Percentiles rank a stretch among this genome's conserved stretches.
Conservation (phyloP, 2,329 filamentous ascomycete species). For the Fusarium tuaranense region DNA sequence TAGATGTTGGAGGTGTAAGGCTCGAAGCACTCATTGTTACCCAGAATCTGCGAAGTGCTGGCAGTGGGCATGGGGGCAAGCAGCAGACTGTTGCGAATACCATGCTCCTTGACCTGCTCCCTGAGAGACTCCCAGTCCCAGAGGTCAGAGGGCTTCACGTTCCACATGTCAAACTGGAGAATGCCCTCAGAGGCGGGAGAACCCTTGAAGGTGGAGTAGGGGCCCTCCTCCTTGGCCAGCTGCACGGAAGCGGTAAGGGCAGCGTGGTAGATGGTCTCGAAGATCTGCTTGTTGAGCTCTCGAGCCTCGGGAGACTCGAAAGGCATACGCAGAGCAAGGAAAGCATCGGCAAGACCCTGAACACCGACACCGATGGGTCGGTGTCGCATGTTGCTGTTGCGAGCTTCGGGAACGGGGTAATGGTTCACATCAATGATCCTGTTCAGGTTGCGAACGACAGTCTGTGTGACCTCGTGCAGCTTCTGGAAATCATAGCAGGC, state of each 20-base stretch:
- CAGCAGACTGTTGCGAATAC: constrained; percentile 94
- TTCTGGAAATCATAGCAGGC: constrained; percentile 95
- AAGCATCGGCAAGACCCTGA: constrained; percentile 96
- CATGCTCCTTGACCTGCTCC: constrained; percentile 90
- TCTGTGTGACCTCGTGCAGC: constrained; percentile 92
- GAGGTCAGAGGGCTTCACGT: constrained; percentile 89
- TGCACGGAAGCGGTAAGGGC: constrained; percentile 90
- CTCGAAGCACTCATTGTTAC: constrained; percentile 99
- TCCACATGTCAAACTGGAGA: constrained; percentile 99
- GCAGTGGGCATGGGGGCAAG: constrained; percentile 98
- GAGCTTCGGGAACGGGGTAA: constrained; percentile 95
- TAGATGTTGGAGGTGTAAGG: constrained; percentile 99
- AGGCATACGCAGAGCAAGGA: constrained; percentile 94
- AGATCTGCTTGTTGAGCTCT: constrained; percentile 97
- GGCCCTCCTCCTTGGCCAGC: constrained; percentile 83
- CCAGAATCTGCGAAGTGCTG: constrained; percentile 95
- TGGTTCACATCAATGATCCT: constrained; percentile 98
- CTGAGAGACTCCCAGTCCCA: constrained; percentile 97
- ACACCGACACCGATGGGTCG: constrained; percentile 96
- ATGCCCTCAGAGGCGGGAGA: constrained; percentile 95
- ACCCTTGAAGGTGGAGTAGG: constrained; percentile 92
- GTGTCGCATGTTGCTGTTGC: constrained; percentile 97
- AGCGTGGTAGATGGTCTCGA: constrained; percentile 99
- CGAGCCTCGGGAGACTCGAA: constrained; percentile 97
- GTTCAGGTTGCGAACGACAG: constrained; percentile 95